Evolutionary conservation across 1,284 basidiomycete species (phyloP), one percentile per base, ranked within the genome.

Genomic region (Cryptococcus amylolentus): DNA sequence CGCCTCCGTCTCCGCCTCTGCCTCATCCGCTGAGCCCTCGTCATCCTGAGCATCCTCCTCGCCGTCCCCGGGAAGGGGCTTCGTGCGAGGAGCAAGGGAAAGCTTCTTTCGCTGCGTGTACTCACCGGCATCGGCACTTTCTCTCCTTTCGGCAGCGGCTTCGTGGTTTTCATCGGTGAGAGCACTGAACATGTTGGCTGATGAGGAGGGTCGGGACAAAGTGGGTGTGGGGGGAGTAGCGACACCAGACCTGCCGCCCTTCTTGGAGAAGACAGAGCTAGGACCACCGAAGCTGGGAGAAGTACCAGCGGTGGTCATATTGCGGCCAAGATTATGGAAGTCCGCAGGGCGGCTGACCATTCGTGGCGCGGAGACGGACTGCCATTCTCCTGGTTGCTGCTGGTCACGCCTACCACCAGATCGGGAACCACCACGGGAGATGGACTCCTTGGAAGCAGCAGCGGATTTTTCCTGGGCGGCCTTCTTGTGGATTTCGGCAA

Each of bases 401-500:
- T 74, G 77, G 47, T 81, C 82, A 50, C 90, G 86, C 16, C 88
- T 84, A 12, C 64, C 46, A n/a, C 93, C 93, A 51, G 91, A 86
- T 55, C 90, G 85, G 56, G 94, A 96, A 43, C 91, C 90, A 49
- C 88, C 86, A 48, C 88, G 84, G 3, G 86, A 87, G 77, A 88
- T 84, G 58, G 83, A 82, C 55, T 80, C 73, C 27, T 73, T 65
- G 8, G 82, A 62, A 57, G 72, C 82, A 28, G 79, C 79, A 51
- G 89, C 84, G 55, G 82, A 85, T 72, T 87, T 87, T 78, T 90
- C 88, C 71, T 86, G 83, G 27, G 82, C 83, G 55, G 83, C 85
- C 82, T 87, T 81, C 20, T 93, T 88, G 71, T 95, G 92, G 44
- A 97, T 84, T 68, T 92, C 87, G 48, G 91, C 89, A 64, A 96